phyloP scores from a whole-genome alignment of 345 rosid genomes.

The Gossypium sturtianum region DNA sequence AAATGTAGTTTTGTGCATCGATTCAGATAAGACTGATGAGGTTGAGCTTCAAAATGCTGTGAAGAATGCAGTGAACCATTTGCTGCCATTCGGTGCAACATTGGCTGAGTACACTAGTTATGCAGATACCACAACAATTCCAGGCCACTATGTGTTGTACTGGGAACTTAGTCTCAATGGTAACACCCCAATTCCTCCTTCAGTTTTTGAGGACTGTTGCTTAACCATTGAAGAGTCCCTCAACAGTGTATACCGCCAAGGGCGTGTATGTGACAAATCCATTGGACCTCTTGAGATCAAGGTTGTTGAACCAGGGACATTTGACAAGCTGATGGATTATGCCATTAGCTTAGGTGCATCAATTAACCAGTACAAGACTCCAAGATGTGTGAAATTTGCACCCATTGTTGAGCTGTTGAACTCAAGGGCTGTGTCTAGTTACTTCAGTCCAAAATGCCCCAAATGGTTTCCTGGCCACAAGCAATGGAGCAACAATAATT shows the following conservation, averaged over 20 bases:
- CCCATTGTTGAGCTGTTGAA: conserved; percentile 87
- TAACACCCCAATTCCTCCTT: conserved; percentile 76
- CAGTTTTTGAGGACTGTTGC: conserved; percentile 90
- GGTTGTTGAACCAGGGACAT: conserved; percentile 84
- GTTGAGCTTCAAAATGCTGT: conserved; percentile 93
- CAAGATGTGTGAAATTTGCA: conserved; percentile 88
- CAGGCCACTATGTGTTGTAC: conserved; percentile 85
- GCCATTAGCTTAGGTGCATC: conserved; percentile 92
- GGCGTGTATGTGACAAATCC: conserved; percentile 77
- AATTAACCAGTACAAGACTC: conserved; percentile 93
- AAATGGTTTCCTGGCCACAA: conserved; percentile 90
- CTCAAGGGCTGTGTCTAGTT: conserved; percentile 57
- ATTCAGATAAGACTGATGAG: conserved; percentile 93
- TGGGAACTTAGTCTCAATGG: conserved; percentile 77
- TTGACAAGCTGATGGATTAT: conserved; percentile 96
- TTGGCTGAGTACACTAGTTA: conserved; percentile 83
- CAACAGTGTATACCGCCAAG: conserved; percentile 95
- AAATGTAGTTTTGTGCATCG: conserved; percentile 87
- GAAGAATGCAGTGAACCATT: conserved; percentile 73
- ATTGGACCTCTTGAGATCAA: conserved; percentile 91
- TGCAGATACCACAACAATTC: conserved; percentile 69
- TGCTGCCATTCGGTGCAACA: conserved; percentile 67
- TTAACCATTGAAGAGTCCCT: conserved; percentile 79
- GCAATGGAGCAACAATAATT: conserved; percentile 57
- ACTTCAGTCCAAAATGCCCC: conserved; percentile 89